Conservation (phyloP, 768 basidiomycete species). For the Collybiopsis confluens region DNA sequence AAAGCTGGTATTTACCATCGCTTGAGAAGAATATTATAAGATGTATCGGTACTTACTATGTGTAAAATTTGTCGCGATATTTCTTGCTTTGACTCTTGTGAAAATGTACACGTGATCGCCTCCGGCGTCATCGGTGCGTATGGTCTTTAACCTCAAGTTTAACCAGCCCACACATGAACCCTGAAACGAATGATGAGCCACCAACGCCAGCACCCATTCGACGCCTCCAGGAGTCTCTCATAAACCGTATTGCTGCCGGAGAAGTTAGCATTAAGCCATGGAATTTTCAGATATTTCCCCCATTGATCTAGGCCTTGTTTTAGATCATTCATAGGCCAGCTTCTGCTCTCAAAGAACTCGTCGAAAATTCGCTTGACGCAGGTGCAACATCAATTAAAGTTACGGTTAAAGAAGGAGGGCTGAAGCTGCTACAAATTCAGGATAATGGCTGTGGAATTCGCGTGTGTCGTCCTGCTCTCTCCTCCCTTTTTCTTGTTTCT, state of each 20-base stretch:
- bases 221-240: conserved; percentile 75
- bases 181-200: not conserved
- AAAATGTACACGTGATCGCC: too few species aligned
- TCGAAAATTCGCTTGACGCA: conserved; percentile 96
- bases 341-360: conserved; percentile 91
- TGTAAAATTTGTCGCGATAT: too few species aligned
- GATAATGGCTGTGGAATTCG: conserved; percentile 96
- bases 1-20: not conserved
- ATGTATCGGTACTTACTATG: too few species aligned
- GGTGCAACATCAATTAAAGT: conserved; percentile 82
- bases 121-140: too few species aligned
- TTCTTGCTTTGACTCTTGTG: too few species aligned
- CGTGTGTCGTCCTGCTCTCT: conserved; percentile 36
- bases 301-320: not conserved
- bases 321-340: conserved; percentile 88
- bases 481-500: not conserved
- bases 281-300: not conserved
- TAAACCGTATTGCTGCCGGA: conserved; percentile 88
- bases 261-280: conserved; percentile 39
- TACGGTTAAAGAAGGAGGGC: conserved; percentile 90
- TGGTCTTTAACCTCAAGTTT: too few species aligned
- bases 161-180: conserved; percentile 2
- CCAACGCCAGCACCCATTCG: conserved; percentile 62
- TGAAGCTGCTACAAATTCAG: conserved; percentile 92
- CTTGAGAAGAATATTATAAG: not conserved